These are phyloP conservation scores for Heritiera littoralis DNA, from an alignment of 345 rosid genomes.

Conservation along the genomic window DNA sequence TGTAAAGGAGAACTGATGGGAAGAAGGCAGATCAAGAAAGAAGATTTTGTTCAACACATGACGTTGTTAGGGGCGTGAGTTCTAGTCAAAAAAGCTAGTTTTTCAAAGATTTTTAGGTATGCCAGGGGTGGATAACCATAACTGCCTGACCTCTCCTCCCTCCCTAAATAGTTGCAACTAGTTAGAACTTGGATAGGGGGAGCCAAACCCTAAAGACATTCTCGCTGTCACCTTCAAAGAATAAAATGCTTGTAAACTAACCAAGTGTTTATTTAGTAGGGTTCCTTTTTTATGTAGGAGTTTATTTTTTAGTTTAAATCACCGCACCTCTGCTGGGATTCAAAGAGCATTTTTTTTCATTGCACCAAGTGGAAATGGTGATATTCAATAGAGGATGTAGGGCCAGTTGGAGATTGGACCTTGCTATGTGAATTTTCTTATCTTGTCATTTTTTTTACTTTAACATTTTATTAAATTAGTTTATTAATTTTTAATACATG, in stretches of 20 bases:
- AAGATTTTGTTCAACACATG: constrained; percentile 12
- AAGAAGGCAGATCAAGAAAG: background rate
- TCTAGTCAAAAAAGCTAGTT: constrained; percentile 32
- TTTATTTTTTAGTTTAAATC: background rate
- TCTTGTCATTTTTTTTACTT: too few relatives aligned
- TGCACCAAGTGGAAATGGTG: too few relatives aligned
- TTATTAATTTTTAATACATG: too few relatives aligned
- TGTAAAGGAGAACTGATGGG: background rate
- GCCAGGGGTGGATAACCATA: constrained; percentile 17
- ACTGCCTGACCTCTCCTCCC: too few relatives aligned
- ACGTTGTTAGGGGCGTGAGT: background rate
- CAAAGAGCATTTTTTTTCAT: too few relatives aligned
- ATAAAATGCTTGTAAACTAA: background rate
- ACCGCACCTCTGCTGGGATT: too few relatives aligned
- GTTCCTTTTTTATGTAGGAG: background rate
- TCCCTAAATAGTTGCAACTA: background rate
- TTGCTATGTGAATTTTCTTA: too few relatives aligned
- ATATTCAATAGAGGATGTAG: too few relatives aligned
- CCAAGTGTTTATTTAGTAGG: background rate
- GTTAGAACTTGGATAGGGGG: background rate
- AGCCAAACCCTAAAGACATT: background rate
- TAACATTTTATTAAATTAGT: too few relatives aligned
- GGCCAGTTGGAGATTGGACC: too few relatives aligned
- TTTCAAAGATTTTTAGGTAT: constrained; percentile 7
- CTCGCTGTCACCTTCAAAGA: background rate